Base-by-base conservation (phyloP, 768 basidiomycete species). In the Mrakia frigida region DNA sequence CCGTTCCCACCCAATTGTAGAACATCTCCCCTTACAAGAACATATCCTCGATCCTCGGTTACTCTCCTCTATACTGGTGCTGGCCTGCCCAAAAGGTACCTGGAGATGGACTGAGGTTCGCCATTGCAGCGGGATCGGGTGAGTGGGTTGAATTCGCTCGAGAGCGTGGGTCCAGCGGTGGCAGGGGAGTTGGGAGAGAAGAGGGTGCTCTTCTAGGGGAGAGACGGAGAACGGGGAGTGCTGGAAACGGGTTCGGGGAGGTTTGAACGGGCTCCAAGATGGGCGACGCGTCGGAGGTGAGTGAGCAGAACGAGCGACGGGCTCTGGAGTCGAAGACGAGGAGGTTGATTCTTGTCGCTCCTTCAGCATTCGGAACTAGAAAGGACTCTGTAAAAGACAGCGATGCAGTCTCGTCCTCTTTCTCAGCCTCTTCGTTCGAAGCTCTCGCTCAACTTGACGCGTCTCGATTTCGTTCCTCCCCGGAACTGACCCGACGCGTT, bases 11-110 rank as follows among this genome's bases (percentile, higher is more conserved):
- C n/a, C n/a, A 6, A 21, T 31, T 37, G 14, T 63, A 97, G 94
- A 89, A 98, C 82, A 86, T 98, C 74, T 95, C 95, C 16, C 80
- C 84, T 60, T 82, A 88, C 79, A 85, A 86, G 68, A 99, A 99
- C 80, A 84, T 95, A 31, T 85, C 88, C 77, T 88, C 92, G 14
- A 86, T 96, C 14, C 86, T 99, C 0, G 97, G 97, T 0, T 82
- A 80, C 33, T 92, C 89, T 73, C 88, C 90, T 1, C 84, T 91
- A 46, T 76, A 91, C 7, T 98, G 96, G 95, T 92, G 92, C 79
- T 93, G 89, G 84, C 96, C 96, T 5, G 87, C 86, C 6, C 83
- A 83, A 31, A 67, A 88, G 2, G 86, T 84, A 77, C 77, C 86
- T 3, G 94, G 92, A 0, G 88, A 87, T 59, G 96, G 96, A 0